A percentile compares a stretch with the other conserved stretches of the same genome.
These are phyloP conservation scores for Crithidia fasciculata DNA, from an alignment of 208 protist genomes.

Conservation along the genomic window DNA sequence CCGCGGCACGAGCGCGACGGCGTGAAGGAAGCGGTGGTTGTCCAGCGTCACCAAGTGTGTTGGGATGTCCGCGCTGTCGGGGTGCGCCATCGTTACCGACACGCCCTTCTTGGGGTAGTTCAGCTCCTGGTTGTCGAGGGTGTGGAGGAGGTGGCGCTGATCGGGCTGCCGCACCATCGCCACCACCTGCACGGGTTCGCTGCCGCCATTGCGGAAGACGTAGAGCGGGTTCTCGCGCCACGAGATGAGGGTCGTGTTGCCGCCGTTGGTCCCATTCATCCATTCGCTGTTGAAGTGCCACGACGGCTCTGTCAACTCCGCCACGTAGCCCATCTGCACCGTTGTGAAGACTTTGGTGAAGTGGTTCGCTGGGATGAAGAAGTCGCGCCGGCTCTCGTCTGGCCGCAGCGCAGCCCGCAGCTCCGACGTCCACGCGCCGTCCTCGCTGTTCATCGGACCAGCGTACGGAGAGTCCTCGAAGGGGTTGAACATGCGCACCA, in stretches of 20 bases:
- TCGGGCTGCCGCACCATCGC: conserved; percentile 79
- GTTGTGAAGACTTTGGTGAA: conserved; percentile 61
- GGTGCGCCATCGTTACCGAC: conserved; percentile 51
- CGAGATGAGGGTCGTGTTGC: conserved; percentile 62
- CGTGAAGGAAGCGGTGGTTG: conserved; percentile 75
- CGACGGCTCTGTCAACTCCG: conserved; percentile 36
- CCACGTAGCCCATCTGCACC: conserved; percentile 49
- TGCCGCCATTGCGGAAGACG: conserved; percentile 39
- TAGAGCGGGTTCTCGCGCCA: conserved; percentile 83
- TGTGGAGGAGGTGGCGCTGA: conserved; percentile 76
- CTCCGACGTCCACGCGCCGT: conserved; percentile 49
- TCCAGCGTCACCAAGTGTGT: conserved; percentile 82
- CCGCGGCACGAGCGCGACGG: conserved; percentile 59
- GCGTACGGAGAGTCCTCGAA: conserved; percentile 61
- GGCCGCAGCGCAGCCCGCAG: conserved; percentile 48
- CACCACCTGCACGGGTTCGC: conserved; percentile 64
- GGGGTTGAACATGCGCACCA: conserved; percentile 79
- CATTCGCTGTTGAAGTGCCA: conserved; percentile 81
- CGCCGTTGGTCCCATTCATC: conserved; percentile 64
- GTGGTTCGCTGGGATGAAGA: conserved; percentile 64
- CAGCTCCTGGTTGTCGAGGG: conserved; percentile 54
- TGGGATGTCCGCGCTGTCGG: conserved; percentile 44
- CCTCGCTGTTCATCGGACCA: conserved; percentile 71
- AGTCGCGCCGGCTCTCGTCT: conserved; percentile 42
- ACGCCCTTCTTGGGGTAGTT: conserved; percentile 77